Evolutionary conservation across 306 rosid species (phyloP), one percentile per base, ranked within the genome.

Genomic region (Carpinus viminea): DNA sequence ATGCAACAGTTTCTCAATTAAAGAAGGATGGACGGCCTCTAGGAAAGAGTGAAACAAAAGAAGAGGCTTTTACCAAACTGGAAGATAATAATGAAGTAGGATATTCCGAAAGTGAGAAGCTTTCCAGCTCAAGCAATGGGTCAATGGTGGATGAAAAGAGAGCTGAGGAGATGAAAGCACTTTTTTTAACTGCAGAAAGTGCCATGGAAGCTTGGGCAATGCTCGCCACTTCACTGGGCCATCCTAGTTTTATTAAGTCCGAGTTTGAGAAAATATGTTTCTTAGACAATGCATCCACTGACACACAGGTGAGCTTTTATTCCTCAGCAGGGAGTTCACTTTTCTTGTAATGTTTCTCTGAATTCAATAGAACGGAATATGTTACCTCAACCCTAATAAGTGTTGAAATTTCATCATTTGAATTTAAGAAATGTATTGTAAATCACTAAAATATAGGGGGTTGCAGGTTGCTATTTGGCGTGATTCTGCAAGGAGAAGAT

Each of bases 121-220:
- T 89, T 83, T 76, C 82, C 73, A 76, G 59, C 79, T 78, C 91
- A 62, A 50, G 41, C 61, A 87, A 83, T 74, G 90, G 80, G 43
- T 74, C 76, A 55, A 47, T 75, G 66, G 75, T 92, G 83, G 91
- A 88, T 66, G 93, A 89, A 85, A 86, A 88, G 78, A 85, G 80
- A 78, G 86, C 89, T 50, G 89, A 89, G 82, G 98, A 94, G 83
- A 94, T 92, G 97, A 92, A 72, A 88, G 85, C 76, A 57, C 95
- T 94, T 62, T 94, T 94, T 79, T 89, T 89, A 79, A 88, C 92
- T 69, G 98, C 98, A 45, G 98, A 94, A 88, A 94, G 88, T 84
- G 98, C 98, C 61, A 78, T 94, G 85, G 98, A 94, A 87, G 98
- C 98, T 59, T 94, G 98, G 98, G 94, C 98, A 52, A 88, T 94